These are phyloP conservation scores for Neurospora hispaniola DNA, from an alignment of 495 filamentous ascomycete species.

Conservation along the genomic window DNA sequence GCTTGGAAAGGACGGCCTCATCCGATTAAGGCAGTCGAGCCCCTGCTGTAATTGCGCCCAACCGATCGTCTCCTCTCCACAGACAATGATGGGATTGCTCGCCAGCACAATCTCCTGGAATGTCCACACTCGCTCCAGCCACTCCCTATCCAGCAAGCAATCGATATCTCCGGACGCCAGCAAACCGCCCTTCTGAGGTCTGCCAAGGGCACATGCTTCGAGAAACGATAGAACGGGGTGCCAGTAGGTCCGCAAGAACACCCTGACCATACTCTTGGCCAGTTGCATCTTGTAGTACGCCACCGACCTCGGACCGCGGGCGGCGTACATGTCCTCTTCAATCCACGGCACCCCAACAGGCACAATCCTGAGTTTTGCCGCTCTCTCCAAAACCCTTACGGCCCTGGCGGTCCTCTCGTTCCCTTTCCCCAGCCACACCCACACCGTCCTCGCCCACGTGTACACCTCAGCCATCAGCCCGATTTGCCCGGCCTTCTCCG, in stretches of 20 bases:
- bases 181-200: neutral
- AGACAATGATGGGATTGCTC: neutral
- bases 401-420: neutral
- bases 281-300: neutral
- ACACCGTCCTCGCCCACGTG: neutral
- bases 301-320: neutral
- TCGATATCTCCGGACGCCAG: neutral
- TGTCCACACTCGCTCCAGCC: neutral
- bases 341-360: neutral
- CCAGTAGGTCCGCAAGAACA: neutral
- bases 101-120: conserved; percentile 3
- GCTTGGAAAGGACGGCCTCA: neutral
- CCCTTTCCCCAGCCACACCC: neutral
- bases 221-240: neutral
- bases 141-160: neutral
- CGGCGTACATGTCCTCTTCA: neutral
- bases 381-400: neutral
- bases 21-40: neutral
- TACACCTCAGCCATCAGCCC: neutral
- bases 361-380: neutral
- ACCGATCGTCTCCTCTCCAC: neutral
- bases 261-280: neutral
- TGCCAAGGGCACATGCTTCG: neutral
- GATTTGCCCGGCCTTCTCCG: neutral
- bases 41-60: neutral